These are phyloP conservation scores for Croton laevigatus DNA, from an alignment of 441 rosid species.

Conservation along the genomic window DNA sequence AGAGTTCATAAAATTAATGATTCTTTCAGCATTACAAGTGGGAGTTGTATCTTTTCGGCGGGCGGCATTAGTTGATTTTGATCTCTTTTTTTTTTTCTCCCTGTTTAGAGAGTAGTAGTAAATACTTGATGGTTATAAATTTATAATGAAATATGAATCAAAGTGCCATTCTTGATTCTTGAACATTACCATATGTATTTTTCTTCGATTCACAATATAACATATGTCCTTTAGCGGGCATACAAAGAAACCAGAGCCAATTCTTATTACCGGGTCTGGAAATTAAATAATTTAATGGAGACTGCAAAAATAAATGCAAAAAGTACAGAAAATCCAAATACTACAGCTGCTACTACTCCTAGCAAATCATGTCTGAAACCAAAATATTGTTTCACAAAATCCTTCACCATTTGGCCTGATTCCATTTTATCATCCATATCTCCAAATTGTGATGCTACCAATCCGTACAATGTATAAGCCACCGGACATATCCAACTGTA, in stretches of 20 bases:
- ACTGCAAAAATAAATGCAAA: slow-evolving; percentile 42
- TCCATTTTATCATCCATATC: slow-evolving; percentile 24
- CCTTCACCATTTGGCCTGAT: slow-evolving; percentile 26
- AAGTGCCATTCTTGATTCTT: no score
- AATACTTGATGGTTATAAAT: no score
- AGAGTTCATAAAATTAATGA: background rate
- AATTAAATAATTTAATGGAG: slow-evolving; percentile 37
- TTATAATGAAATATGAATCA: no score
- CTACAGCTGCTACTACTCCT: slow-evolving; percentile 35
- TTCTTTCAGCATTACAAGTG: no score
- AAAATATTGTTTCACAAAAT: slow-evolving; percentile 27
- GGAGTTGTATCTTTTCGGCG: no score
- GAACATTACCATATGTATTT: no score
- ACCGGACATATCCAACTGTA: slow-evolving; percentile 45
- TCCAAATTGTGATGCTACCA: slow-evolving; percentile 46
- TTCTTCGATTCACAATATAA: no score
- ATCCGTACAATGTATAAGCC: slow-evolving; percentile 51
- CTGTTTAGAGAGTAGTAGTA: no score
- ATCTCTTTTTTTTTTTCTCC: no score
- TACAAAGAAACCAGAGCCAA: background rate
- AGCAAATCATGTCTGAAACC: slow-evolving; percentile 42
- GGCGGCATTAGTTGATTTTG: no score
- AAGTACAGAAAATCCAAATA: slow-evolving; percentile 31
- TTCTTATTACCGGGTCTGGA: slow-evolving; percentile 35
- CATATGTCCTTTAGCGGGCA: no score